Evolutionary conservation across 2,329 filamentous ascomycete genomes (phyloP).

Genomic region (Alternaria sp.): DNA sequence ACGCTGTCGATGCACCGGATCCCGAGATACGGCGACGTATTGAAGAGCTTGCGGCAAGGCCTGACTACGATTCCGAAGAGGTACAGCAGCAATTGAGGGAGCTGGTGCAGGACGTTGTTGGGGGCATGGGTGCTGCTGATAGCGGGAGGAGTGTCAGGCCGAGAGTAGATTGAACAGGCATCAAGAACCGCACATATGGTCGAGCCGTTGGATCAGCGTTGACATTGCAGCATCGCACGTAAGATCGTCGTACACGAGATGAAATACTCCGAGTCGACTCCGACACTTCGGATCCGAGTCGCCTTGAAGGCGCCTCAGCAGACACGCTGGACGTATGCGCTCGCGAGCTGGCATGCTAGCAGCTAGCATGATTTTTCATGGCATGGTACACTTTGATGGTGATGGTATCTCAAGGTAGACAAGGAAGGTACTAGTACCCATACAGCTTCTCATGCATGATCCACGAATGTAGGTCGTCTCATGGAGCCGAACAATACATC

Average conservation of each 20-base stretch:
- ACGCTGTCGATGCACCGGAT: slow-evolving; percentile 69
- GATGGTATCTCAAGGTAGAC: background rate
- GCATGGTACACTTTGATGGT: background rate
- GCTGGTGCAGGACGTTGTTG: slow-evolving; percentile 82
- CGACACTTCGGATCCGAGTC: background rate
- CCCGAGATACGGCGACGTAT: slow-evolving; percentile 86
- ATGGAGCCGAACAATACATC: background rate
- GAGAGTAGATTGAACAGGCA: slow-evolving; percentile 45
- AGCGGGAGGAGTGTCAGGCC: slow-evolving; percentile 62
- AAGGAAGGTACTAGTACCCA: background rate
- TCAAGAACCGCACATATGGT: background rate
- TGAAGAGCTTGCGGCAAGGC: slow-evolving; percentile 83
- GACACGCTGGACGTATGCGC: background rate
- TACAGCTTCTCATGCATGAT: background rate
- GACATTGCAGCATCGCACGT: background rate
- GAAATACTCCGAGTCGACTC: background rate
- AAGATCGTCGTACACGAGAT: background rate
- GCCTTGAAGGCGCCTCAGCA: background rate
- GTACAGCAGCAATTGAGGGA: slow-evolving; percentile 81
- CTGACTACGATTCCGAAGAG: slow-evolving; percentile 82
- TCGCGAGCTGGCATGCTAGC: background rate
- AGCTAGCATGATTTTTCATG: background rate
- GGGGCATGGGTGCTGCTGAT: slow-evolving; percentile 68
- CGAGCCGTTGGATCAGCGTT: background rate
- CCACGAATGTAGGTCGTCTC: background rate